Evolutionary conservation across 768 basidiomycete genomes (phyloP).

Genomic region (Rhodotorula babjevae): DNA sequence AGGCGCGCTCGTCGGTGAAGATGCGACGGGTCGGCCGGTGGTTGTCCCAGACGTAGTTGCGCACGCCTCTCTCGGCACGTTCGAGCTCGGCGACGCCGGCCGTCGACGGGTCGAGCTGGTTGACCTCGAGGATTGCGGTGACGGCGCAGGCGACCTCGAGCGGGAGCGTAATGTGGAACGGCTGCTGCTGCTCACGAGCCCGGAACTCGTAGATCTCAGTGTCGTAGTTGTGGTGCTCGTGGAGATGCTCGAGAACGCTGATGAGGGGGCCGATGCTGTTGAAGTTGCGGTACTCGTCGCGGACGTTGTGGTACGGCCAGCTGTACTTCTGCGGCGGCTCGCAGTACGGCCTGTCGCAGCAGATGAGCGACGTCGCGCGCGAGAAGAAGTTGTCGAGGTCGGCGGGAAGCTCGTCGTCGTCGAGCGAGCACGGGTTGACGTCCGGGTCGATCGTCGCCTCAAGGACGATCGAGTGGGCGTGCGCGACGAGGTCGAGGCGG

Average conservation of each 20-base stretch:
- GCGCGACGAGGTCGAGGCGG: not conserved
- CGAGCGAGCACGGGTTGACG: not conserved
- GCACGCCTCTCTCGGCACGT: too few species aligned
- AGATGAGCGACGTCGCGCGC: not conserved
- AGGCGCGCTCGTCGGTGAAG: not conserved
- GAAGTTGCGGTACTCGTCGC: too few species aligned
- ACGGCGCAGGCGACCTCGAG: slow-evolving; percentile 6
- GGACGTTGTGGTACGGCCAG: not conserved
- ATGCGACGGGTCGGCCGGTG: too few species aligned
- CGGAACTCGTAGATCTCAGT: too few species aligned
- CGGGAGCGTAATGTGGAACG: not conserved
- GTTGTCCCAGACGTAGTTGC: not conserved
- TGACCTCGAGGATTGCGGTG: not conserved
- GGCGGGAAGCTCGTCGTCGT: not conserved
- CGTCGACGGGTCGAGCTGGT: not conserved
- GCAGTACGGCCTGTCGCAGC: not conserved
- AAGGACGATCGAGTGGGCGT: not conserved
- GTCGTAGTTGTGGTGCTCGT: not conserved
- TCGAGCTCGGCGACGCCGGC: not conserved
- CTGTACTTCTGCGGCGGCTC: not conserved
- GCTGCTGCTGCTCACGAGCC: too few species aligned
- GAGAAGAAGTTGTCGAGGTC: not conserved
- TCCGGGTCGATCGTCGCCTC: not conserved
- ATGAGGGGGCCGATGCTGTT: not conserved
- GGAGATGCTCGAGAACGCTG: not conserved